Percentiles rank a stretch among this genome's conserved stretches.
phyloP scores from a whole-genome alignment of 2,329 filamentous ascomycete species.

The Scedosporium minutisporum region DNA sequence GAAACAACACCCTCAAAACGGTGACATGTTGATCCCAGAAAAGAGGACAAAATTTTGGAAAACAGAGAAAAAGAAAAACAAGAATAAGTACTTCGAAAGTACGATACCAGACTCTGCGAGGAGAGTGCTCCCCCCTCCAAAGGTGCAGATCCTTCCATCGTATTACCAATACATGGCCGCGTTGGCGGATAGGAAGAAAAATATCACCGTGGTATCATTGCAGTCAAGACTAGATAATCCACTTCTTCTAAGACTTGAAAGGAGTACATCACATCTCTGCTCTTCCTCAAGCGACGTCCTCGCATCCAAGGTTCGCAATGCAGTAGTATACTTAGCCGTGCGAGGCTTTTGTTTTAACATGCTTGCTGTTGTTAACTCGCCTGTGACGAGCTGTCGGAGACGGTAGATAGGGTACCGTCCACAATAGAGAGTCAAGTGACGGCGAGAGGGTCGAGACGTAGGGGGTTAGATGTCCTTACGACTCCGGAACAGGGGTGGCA shows the following conservation, averaged over 20 bases:
- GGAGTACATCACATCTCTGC: neutral
- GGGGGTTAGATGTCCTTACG: conserved; percentile 2
- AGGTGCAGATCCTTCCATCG: neutral
- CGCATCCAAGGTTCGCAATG: neutral
- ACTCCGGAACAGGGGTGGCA: conserved; percentile 37
- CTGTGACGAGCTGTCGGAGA: neutral
- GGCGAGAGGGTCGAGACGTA: neutral
- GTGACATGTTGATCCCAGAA: too few species aligned
- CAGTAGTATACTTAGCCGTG: neutral
- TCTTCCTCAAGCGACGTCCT: neutral
- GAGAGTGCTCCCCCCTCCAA: neutral
- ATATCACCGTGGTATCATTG: conserved; percentile 5
- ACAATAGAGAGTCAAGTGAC: neutral
- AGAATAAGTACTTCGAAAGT: neutral
- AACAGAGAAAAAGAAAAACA: neutral
- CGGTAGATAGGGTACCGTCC: neutral
- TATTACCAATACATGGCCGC: conserved; percentile 1
- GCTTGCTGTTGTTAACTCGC: neutral
- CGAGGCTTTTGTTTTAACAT: neutral
- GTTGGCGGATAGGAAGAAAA: neutral
- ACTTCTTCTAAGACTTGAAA: conserved; percentile 4
- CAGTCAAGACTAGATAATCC: conserved; percentile 3
- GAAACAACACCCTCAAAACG: neutral
- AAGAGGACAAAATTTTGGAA: neutral
- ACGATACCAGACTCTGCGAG: neutral